Base-by-base conservation (phyloP, 169 alveolate genomes). In the Theileria orientalis region DNA sequence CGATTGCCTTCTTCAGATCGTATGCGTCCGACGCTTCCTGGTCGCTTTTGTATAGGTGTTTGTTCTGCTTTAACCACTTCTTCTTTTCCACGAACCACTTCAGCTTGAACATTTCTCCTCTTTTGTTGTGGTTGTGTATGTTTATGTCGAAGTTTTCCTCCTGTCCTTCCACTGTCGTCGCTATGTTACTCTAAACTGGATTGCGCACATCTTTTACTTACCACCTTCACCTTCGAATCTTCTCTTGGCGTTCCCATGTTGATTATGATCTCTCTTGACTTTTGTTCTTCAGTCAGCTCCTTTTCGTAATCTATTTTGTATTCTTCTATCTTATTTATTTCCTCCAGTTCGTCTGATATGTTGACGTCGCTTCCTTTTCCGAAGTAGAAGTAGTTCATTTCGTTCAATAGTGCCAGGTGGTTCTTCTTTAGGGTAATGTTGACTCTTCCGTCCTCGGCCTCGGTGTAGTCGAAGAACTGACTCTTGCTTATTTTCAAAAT, bases 21-120 rank as follows among this genome's bases (percentile, higher is more conserved):
- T 79, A 63, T 7, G 83, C 87, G 16, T 51, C 37, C 25, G 59
- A 23, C 23, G 87, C 87, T 46, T 79, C 84, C 21, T 30, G 42
- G 37, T 72, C 73, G 27, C 19, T 72, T 33, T 62, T 25, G 56
- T 32, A 79, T 19, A 40, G 56, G 33, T 70, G 76, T n/a, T 62
- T 42, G 51, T 23, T 29, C 16, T 60, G 62, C 23, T 62, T 60
- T 29, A 79, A 29, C 87, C 87, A 79, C 32, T 73, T 73, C 57
- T 67, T 59, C 47, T 71, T 69, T 37, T 79, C 83, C 3, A 79
- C 37, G 32, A 42, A 71, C 77, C 83, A 69, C 44, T 72, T 70
- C 60, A 56, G 27, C 51, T 29, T 32, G 44, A 46, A 68, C 74
- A 54, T 68, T 40, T 68, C 74, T n/a, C 37, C 6, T 13, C 25